Base-by-base conservation (phyloP, 1,284 basidiomycete species). In the Naganishia cerealis region DNA sequence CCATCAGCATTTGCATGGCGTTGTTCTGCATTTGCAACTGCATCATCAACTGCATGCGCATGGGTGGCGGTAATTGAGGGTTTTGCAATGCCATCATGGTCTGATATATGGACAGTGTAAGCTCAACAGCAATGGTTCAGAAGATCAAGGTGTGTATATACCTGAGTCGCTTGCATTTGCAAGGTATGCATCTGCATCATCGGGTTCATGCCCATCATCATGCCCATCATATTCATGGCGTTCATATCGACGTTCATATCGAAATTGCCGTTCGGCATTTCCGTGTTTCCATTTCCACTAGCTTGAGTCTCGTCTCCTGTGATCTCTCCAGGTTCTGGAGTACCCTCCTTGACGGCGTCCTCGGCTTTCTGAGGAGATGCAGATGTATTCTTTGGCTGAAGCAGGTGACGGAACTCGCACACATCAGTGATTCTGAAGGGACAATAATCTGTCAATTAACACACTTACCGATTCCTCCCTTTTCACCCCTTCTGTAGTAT, bases 161-260 rank as follows among this genome's bases (percentile, higher is more conserved):
- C 70, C 52, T 71, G 66, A 8, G 70, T 62, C 15, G 65, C 62
- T 50, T 71, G 70, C 67, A 68, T 68, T n/a, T 68, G 67, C 62
- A 68, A 39, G 24, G 70, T 62, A 61, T 71, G 70, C 39, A 67
- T 36, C 16, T 65, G 61, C 77, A 69, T 78, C 75, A 59, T 75
- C 69, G 29, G 70, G 59, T 43, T 67, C 67, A 48, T 67, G 33
- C 42, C 57, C 48, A 63, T 65, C 53, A 57, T 68, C 67, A 68
- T 68, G 13, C 57, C 65, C 68, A 63, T 63, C 63, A 67, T 63
- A 52, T 57, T 61, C 57, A 58, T 58, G 26, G 59, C 48, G 57
- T 65, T 39, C 43, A 65, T 65, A 42, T 69, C 62, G 63, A 65
- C 48, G 57, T 65, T 39, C 43, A 65, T 65, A 42, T 69, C 62